These are phyloP conservation scores for Solanum piurae DNA, from an alignment of 257 asterid genomes.

Conservation along the genomic window DNA sequence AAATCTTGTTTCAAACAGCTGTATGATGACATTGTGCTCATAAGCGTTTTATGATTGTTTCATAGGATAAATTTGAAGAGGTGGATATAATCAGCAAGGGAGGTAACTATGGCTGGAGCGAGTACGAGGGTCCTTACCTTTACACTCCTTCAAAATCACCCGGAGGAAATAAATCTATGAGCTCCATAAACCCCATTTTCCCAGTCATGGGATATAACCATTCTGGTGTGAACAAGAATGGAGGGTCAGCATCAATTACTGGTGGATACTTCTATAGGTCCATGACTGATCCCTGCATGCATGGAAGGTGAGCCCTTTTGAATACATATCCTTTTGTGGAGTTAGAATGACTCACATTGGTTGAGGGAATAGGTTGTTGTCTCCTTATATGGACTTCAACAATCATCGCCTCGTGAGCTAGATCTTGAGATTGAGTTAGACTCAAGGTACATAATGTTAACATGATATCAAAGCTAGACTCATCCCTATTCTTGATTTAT, in stretches of 20 bases:
- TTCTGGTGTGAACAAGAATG: slow-evolving; percentile 52
- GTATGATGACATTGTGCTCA: neutral
- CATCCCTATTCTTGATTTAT: neutral
- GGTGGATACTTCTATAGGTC: slow-evolving; percentile 84
- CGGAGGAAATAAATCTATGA: slow-evolving; percentile 40
- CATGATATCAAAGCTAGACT: neutral
- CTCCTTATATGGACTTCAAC: neutral
- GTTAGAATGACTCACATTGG: neutral
- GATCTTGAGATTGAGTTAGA: neutral
- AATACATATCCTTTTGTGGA: neutral
- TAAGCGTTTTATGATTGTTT: neutral
- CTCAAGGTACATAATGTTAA: neutral
- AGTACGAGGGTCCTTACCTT: slow-evolving; percentile 47
- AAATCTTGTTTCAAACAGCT: neutral
- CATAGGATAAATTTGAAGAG: slow-evolving; percentile 70
- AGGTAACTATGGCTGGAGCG: slow-evolving; percentile 92
- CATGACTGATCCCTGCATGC: slow-evolving; percentile 65
- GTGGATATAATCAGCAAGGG: slow-evolving; percentile 62
- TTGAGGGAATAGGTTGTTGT: neutral
- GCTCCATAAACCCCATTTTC: slow-evolving; percentile 36
- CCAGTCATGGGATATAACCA: slow-evolving; percentile 92
- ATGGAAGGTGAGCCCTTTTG: slow-evolving; percentile 39
- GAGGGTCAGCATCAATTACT: slow-evolving; percentile 79
- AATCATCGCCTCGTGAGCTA: neutral
- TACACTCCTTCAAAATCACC: slow-evolving; percentile 25